Base-by-base conservation (phyloP, 2,329 filamentous ascomycete species). In the Ophiocordyceps camponoti-floridani region DNA sequence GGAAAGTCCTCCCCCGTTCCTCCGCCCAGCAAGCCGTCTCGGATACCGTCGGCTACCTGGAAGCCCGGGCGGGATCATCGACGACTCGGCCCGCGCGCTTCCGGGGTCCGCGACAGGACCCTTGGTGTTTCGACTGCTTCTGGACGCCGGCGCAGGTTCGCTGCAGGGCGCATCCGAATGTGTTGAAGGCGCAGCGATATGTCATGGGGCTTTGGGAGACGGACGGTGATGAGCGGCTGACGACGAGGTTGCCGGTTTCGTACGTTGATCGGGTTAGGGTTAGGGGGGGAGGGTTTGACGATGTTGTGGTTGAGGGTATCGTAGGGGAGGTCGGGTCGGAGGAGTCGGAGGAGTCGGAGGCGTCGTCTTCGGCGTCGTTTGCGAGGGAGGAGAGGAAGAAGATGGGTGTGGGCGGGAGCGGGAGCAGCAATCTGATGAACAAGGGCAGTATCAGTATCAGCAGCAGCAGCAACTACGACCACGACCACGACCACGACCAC, bases 41-140 rank as follows among this genome's bases (percentile, higher is more conserved):
- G 42, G 69, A 77, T 52, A 72, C 76, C 11, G 67, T 72, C 50
- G 64, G 69, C 40, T 83, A 84, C 54, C 53, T 61, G 23, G 23
- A 23, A 23, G 23, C 23, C 23, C 23, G 23, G 23, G 23, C 23
- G 23, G 23, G 23, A 23, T 40, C 54, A 58, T 18, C 51, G 49
- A 12, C 45, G 47, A 6, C 28, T 8, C n/a, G 16, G 18, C 18
- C 37, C 14, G 31, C 16, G 8, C 51, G 54, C 43, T 51, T 57
- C 42, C 58, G 56, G 33, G 48, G 54, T 5, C 50, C 54, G 11
- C 50, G 52, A 23, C 57, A 60, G 51, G 75, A 79, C 38, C 79
- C 79, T 5, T 75, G 79, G 1, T 82, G 82, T 44, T 83, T 79
- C 59, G 79, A 84, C 58, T 72, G 83, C 53, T 84, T 82, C 62